Conservation (phyloP, 495 filamentous ascomycete species). For the Aspergillus wentii region DNA sequence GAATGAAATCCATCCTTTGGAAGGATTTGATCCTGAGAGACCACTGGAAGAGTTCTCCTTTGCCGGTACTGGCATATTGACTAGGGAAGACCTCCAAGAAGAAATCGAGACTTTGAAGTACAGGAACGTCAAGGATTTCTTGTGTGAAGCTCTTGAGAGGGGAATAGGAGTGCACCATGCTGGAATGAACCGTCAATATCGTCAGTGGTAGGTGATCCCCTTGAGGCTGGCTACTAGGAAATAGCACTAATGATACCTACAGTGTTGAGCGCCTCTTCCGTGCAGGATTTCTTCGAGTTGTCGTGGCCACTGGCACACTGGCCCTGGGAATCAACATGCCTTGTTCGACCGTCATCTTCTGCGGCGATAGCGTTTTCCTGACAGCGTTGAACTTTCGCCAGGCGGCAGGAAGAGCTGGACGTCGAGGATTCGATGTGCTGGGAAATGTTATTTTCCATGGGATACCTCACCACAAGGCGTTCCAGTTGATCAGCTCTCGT, state of each 20-base stretch:
- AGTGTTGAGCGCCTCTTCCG: conserved; percentile 59
- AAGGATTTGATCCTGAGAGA: conserved; percentile 58
- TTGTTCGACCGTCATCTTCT: conserved; percentile 75
- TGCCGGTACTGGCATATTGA: conserved; percentile 37
- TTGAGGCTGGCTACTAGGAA: too few relatives aligned
- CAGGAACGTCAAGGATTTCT: conserved; percentile 39
- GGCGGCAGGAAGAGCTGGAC: conserved; percentile 69
- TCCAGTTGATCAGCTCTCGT: conserved; percentile 61
- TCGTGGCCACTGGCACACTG: conserved; percentile 73
- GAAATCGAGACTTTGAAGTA: conserved; percentile 41
- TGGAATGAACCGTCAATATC: conserved; percentile 72
- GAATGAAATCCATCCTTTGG: conserved; percentile 49
- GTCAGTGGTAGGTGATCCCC: conserved; percentile 47
- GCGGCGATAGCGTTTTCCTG: conserved; percentile 64
- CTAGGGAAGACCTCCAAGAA: not conserved
- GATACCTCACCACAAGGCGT: conserved; percentile 48
- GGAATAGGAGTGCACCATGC: conserved; percentile 75
- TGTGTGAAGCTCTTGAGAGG: conserved; percentile 52
- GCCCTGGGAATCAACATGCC: conserved; percentile 83
- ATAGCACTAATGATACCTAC: conserved; percentile 31
- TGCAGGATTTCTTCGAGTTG: conserved; percentile 65
- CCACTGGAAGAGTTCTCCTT: conserved; percentile 61
- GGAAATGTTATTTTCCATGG: conserved; percentile 77
- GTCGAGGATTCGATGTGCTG: conserved; percentile 73
- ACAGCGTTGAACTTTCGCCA: conserved; percentile 74